Evolutionary conservation across 345 rosid species (phyloP).

Genomic region (Sisymbrium irio): DNA sequence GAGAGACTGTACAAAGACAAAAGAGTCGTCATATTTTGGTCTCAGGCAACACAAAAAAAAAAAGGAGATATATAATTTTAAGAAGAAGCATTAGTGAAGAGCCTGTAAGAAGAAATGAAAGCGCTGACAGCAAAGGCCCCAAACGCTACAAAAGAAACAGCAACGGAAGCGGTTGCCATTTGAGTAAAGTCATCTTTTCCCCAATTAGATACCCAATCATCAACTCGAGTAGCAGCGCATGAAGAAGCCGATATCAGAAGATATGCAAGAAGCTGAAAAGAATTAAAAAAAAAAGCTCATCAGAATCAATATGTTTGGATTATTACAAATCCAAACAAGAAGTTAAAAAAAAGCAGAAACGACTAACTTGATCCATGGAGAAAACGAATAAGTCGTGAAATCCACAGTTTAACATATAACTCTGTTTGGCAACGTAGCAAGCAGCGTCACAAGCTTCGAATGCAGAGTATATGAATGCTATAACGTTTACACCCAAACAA

Average conservation of each 20-base stretch:
- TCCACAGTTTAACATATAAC: slow-evolving; percentile 50
- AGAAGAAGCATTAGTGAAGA: slow-evolving; percentile 42
- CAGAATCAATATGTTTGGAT: slow-evolving; percentile 5
- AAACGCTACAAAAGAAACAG: slow-evolving; percentile 77
- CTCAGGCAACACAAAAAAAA: not conserved
- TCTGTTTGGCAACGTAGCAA: slow-evolving; percentile 49
- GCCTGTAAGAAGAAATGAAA: slow-evolving; percentile 67
- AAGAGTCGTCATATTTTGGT: not conserved
- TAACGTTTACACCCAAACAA: slow-evolving; percentile 76
- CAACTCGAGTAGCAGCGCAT: slow-evolving; percentile 87
- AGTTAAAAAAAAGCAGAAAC: not conserved
- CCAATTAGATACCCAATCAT: slow-evolving; percentile 97
- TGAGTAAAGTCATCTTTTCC: slow-evolving; percentile 95
- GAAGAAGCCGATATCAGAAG: slow-evolving; percentile 89
- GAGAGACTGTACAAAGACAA: slow-evolving; percentile 28
- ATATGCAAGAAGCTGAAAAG: slow-evolving; percentile 64
- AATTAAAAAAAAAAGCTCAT: not conserved
- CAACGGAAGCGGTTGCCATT: slow-evolving; percentile 89
- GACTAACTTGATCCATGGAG: slow-evolving; percentile 92
- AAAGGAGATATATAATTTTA: slow-evolving; percentile 20
- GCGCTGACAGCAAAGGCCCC: slow-evolving; percentile 76
- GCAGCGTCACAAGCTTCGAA: slow-evolving; percentile 70
- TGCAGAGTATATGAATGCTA: slow-evolving; percentile 68
- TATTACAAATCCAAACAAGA: not conserved
- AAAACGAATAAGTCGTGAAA: slow-evolving; percentile 56